Base-by-base conservation (phyloP, 2,329 filamentous ascomycete genomes). In the Xylaria sp. region DNA sequence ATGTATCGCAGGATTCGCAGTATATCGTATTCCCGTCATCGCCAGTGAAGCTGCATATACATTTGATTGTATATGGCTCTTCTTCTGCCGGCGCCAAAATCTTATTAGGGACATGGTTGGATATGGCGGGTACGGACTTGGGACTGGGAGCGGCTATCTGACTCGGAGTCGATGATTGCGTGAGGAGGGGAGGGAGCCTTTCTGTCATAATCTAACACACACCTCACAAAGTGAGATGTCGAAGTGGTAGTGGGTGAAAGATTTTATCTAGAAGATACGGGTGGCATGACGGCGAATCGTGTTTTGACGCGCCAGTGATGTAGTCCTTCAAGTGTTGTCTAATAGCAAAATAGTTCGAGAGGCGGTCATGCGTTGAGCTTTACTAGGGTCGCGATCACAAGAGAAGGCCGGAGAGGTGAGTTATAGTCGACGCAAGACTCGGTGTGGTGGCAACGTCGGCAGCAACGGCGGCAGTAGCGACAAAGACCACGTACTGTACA, bases 21-120 rank as follows among this genome's bases (percentile, higher is more conserved):
- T 94, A 93, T 70, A 99, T 97, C 68, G 96, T 99, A 81, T 93
- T 95, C 81, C 96, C 96, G 85, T 99, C 96, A 85, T 99, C 96
- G 84, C 97, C 94, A 79, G 89, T 85, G 81, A 92, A 98, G 79
- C 90, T 90, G 83, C 96, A 99, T 75, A 98, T 97, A 87, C 96
- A 99, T 85, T 97, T 97, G 84, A 98, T 98, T 68, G 93, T 97
- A 81, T 97, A 97, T 19, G 92, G 92, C 81, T 95, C 92, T 81
- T 94, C 92, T 71, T 91, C 89, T 76, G 90, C 89, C 68, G 69
- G 69, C 57, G 81, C 79, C 81, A 90, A 86, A 73, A 81, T 80
- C 80, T 85, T 84, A 65, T 80, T 81, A 66, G 79, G 74, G 69
- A 78, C 78, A 78, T 85, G 81, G 72, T 83, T 80, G 64, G 79